Evolutionary conservation across 1,139 yeast species (phyloP).

Genomic region (Blastobotrys petasosporus): DNA sequence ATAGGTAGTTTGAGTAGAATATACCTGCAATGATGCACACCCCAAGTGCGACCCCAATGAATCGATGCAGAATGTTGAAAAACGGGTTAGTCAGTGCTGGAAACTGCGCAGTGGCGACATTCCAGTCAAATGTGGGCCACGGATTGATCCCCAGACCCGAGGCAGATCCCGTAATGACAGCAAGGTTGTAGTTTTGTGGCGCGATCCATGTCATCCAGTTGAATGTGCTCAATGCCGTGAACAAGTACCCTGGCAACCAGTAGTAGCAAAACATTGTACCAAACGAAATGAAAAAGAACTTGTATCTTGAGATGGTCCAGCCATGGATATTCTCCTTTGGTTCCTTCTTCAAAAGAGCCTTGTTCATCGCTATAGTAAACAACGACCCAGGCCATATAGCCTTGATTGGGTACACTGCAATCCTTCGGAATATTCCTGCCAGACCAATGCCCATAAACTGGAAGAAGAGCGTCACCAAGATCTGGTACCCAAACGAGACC

Average conservation of each 20-base stretch:
- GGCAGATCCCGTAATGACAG: slow-evolving; percentile 46
- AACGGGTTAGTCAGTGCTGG: slow-evolving; percentile 40
- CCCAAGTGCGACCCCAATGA: slow-evolving; percentile 40
- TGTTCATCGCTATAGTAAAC: slow-evolving; percentile 50
- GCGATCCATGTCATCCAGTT: slow-evolving; percentile 61
- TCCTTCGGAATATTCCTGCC: slow-evolving; percentile 53
- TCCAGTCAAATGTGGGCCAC: slow-evolving; percentile 49
- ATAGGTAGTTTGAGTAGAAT: slow-evolving; percentile 46
- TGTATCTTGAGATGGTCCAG: slow-evolving; percentile 44
- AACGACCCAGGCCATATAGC: slow-evolving; percentile 53
- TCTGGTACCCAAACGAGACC: slow-evolving; percentile 47
- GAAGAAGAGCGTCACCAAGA: slow-evolving; percentile 45
- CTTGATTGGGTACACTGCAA: slow-evolving; percentile 52
- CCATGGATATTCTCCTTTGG: slow-evolving; percentile 36
- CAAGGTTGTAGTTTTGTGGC: slow-evolving; percentile 49
- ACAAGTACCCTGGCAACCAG: slow-evolving; percentile 53
- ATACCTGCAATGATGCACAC: slow-evolving; percentile 41
- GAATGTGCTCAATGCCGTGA: slow-evolving; percentile 43
- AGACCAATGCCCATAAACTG: slow-evolving; percentile 58
- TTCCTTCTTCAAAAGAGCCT: slow-evolving; percentile 41
- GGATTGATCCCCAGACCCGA: slow-evolving; percentile 59
- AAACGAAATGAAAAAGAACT: slow-evolving; percentile 39
- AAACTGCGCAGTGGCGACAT: slow-evolving; percentile 32
- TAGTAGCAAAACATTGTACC: slow-evolving; percentile 43
- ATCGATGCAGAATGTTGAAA: slow-evolving; percentile 39